Evolutionary conservation across 495 filamentous ascomycete species (phyloP).

Genomic region (Aspergillus affinis): DNA sequence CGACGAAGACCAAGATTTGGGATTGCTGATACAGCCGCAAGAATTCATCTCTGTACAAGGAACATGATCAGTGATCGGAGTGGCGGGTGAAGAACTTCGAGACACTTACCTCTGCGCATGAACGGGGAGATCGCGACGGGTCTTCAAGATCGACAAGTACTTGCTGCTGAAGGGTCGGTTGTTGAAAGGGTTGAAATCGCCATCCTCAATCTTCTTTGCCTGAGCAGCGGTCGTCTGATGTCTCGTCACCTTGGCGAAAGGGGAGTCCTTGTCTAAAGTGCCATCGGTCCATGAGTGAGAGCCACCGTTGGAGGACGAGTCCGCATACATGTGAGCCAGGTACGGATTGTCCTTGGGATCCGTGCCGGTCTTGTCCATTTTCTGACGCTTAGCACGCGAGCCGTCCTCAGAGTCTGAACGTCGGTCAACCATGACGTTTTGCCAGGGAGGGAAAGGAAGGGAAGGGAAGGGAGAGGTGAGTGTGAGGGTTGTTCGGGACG

Average conservation of each 20-base stretch:
- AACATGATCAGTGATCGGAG: background rate
- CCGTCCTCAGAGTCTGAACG: constrained; percentile 42
- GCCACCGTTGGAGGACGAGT: constrained; percentile 49
- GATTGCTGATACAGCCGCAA: constrained; percentile 85
- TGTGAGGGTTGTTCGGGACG: constrained; percentile 5
- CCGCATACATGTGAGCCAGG: constrained; percentile 80
- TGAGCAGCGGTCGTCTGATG: constrained; percentile 78
- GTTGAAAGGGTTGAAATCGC: constrained; percentile 83
- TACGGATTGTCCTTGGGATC: constrained; percentile 75
- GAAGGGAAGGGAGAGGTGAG: constrained; percentile 3
- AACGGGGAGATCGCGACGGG: constrained; percentile 82
- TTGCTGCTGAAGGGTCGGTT: constrained; percentile 68
- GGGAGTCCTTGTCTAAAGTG: constrained; percentile 35
- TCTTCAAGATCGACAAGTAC: constrained; percentile 87
- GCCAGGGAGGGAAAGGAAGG: constrained; percentile 1
- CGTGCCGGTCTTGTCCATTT: constrained; percentile 44
- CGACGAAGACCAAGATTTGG: constrained; percentile 97
- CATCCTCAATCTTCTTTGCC: constrained; percentile 74
- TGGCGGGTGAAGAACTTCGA: background rate
- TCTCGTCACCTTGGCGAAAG: constrained; percentile 65
- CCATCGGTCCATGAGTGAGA: constrained; percentile 26
- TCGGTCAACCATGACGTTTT: constrained; percentile 40
- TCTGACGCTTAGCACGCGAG: constrained; percentile 49
- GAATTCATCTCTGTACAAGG: constrained; percentile 75
- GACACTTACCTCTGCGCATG: constrained; percentile 73